These are phyloP conservation scores for Epichloe brachyelytri DNA, from an alignment of 2,329 filamentous ascomycete species.

Conservation along the genomic window DNA sequence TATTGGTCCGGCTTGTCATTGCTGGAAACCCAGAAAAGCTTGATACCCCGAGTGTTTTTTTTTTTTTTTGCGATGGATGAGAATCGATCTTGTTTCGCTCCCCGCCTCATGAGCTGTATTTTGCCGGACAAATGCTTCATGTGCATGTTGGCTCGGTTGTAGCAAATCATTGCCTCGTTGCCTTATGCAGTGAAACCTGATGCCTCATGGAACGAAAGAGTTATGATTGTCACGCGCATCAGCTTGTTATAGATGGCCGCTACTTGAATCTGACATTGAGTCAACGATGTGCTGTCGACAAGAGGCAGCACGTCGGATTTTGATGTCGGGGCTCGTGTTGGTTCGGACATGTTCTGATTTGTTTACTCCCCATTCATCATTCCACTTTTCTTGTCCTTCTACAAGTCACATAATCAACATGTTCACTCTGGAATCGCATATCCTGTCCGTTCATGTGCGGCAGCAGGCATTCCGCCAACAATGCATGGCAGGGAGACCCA, in stretches of 20 bases:
- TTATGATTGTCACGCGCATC: background rate
- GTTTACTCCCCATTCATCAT: background rate
- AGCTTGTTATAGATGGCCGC: background rate
- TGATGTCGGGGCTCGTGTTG: background rate
- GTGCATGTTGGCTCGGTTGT: background rate
- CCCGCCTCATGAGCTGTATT: background rate
- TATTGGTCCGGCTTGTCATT: constrained; percentile 2
- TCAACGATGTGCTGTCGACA: background rate
- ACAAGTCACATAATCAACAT: background rate
- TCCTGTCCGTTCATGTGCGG: background rate
- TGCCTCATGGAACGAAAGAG: background rate
- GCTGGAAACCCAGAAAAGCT: constrained; percentile 14
- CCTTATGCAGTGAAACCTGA: background rate
- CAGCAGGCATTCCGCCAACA: background rate
- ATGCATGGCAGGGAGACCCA: background rate
- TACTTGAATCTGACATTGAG: background rate
- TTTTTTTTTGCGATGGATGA: constrained; percentile 5
- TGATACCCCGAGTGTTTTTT: constrained; percentile 23
- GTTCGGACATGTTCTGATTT: background rate
- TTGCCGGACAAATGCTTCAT: background rate
- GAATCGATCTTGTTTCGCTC: background rate
- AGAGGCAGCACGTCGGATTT: background rate
- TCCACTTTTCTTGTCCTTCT: background rate
- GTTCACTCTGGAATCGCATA: background rate
- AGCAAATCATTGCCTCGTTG: background rate